Evolutionary conservation across 139 green algal genomes (phyloP).

Genomic region (Yamagishiella unicocca): DNA sequence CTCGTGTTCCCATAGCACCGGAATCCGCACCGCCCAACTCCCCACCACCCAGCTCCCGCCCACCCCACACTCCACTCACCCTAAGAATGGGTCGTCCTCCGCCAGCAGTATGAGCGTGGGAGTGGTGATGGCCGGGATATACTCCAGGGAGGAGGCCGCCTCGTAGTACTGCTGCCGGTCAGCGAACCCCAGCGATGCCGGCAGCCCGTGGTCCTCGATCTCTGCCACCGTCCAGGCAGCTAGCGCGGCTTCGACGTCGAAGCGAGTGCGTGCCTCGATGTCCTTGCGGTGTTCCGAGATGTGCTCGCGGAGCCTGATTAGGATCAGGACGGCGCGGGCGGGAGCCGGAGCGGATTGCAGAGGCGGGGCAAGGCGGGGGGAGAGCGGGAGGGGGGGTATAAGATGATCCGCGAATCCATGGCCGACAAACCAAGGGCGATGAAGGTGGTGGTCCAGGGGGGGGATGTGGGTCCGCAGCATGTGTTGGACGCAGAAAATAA

Average conservation of each 20-base stretch:
- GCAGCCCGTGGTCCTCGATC: slow-evolving; percentile 58
- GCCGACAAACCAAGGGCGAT: too few species aligned
- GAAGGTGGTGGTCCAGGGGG: too few species aligned
- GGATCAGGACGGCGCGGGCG: too few species aligned
- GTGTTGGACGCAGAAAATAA: too few species aligned
- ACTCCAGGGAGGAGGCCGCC: slow-evolving; percentile 53
- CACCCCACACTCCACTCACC: slow-evolving; percentile 44
- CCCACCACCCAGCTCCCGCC: too few species aligned
- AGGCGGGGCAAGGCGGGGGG: background rate
- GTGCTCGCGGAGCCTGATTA: slow-evolving; percentile 58
- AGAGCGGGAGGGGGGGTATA: too few species aligned
- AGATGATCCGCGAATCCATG: too few species aligned
- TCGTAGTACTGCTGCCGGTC: slow-evolving; percentile 68
- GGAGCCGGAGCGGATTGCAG: too few species aligned
- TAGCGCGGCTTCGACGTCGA: slow-evolving; percentile 54
- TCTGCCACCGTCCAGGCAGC: slow-evolving; percentile 43
- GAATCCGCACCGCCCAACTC: too few species aligned
- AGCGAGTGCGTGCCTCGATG: slow-evolving; percentile 30
- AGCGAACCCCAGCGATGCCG: slow-evolving; percentile 50
- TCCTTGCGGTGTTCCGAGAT: slow-evolving; percentile 55
- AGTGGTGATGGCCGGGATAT: slow-evolving; percentile 68
- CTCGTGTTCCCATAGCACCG: too few species aligned
- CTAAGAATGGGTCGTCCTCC: slow-evolving; percentile 77
- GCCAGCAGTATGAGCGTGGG: slow-evolving; percentile 71
- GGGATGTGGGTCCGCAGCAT: too few species aligned